Conservation (phyloP, 2,329 filamentous ascomycete species). For the Aspergillus sp. region DNA sequence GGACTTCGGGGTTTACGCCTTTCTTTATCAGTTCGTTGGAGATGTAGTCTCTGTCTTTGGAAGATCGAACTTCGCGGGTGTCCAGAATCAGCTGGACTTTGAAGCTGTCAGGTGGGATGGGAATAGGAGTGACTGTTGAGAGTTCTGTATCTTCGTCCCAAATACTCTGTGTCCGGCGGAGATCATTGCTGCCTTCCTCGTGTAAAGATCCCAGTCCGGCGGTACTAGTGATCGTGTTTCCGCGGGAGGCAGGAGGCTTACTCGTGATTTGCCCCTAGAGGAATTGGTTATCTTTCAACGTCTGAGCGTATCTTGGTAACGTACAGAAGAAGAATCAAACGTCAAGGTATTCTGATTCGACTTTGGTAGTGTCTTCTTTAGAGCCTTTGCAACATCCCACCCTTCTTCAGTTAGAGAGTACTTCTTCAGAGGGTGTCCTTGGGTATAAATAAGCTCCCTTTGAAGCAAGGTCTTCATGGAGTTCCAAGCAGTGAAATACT, state of each 20-base stretch:
- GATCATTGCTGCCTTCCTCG: constrained; percentile 17
- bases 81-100: constrained; percentile 75
- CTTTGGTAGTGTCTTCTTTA: constrained; percentile 56
- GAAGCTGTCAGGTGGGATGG: constrained; percentile 68
- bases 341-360: constrained; percentile 24
- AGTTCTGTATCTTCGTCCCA: constrained; percentile 16
- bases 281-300: background rate
- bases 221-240: background rate
- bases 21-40: constrained; percentile 71
- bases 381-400: constrained; percentile 72
- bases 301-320: background rate
- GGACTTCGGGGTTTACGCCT: constrained; percentile 68
- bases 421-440: constrained; percentile 67
- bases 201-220: background rate
- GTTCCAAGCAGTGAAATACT: constrained; percentile 79
- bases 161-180: constrained; percentile 11
- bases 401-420: constrained; percentile 78
- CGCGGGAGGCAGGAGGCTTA: background rate
- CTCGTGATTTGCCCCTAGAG: background rate
- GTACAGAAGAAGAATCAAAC: constrained; percentile 23
- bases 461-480: constrained; percentile 76
- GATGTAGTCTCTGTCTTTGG: constrained; percentile 77
- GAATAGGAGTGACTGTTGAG: constrained; percentile 60
- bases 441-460: constrained; percentile 75
- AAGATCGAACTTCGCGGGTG: constrained; percentile 73